A percentile compares a stretch with the other conserved stretches of the same genome.
Conservation (phyloP, 176 grass and related monocot species). For the Lolium multiflorum region DNA sequence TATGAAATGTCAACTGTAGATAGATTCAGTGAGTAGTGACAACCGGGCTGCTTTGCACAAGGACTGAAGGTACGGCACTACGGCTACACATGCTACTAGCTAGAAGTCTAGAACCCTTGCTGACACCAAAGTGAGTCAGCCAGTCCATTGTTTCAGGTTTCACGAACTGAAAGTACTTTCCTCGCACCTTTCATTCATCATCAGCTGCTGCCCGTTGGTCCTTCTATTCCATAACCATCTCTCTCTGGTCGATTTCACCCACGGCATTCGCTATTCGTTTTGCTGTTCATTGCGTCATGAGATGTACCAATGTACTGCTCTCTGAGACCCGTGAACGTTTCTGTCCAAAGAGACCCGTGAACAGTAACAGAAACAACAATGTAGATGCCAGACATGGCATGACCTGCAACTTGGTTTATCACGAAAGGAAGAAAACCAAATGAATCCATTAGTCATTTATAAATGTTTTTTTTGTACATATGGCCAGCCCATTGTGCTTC, state of each 20-base stretch:
- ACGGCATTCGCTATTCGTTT: neutral
- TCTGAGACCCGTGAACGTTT: neutral
- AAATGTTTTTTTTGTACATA: neutral
- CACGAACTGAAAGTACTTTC: neutral
- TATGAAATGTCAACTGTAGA: constrained; percentile 23
- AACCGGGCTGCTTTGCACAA: neutral
- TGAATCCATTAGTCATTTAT: neutral
- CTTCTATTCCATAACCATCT: neutral
- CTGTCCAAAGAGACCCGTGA: neutral
- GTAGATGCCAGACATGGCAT: constrained; percentile 23
- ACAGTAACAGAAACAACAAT: neutral
- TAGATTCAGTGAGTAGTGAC: neutral
- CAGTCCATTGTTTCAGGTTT: neutral
- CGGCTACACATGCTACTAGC: neutral
- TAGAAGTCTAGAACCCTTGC: constrained; percentile 5
- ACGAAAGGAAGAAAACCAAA: neutral
- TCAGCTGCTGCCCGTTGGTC: neutral
- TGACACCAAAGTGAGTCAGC: neutral
- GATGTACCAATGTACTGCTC: neutral
- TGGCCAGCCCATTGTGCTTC: neutral
- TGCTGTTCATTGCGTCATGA: neutral
- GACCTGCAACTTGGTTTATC: neutral
- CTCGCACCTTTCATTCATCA: neutral
- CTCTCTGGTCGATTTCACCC: neutral
- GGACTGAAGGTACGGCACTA: constrained; percentile 16